Evolutionary conservation across 371 early-diverging fungal species (phyloP).

Genomic region (Mortierella sp.): DNA sequence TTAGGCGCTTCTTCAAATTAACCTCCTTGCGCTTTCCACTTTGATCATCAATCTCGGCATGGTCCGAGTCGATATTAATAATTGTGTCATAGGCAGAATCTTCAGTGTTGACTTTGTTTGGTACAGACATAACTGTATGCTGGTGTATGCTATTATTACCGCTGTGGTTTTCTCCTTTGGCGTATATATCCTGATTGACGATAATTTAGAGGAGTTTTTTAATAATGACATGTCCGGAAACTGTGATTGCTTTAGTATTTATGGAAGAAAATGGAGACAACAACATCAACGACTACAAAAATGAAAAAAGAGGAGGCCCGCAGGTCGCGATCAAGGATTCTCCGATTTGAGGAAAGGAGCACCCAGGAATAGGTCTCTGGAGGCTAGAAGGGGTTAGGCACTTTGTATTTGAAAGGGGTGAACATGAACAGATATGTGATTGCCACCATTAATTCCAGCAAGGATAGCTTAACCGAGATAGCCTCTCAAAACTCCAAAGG

Average conservation of each 20-base stretch:
- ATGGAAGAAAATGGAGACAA: not conserved
- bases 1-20: slow-evolving; percentile 11
- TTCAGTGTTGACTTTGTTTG: slow-evolving; percentile 6
- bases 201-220: not conserved
- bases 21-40: not conserved
- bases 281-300: not conserved
- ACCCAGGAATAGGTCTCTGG: not conserved
- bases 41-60: slow-evolving; percentile 7
- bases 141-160: not conserved
- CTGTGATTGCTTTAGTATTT: not conserved
- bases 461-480: slow-evolving; percentile 7
- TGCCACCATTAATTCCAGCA: slow-evolving; percentile 1
- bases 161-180: not conserved
- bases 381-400: not conserved
- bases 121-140: not conserved
- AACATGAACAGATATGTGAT: not conserved
- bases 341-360: not conserved
- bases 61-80: slow-evolving; percentile 14
- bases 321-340: not conserved
- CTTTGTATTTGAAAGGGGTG: not conserved
- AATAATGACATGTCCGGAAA: not conserved
- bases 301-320: not conserved
- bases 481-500: slow-evolving; percentile 7
- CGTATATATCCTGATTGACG: not conserved
- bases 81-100: not conserved